Conservation (phyloP, 139 green algal genomes). For the Haematococcus sp. region DNA sequence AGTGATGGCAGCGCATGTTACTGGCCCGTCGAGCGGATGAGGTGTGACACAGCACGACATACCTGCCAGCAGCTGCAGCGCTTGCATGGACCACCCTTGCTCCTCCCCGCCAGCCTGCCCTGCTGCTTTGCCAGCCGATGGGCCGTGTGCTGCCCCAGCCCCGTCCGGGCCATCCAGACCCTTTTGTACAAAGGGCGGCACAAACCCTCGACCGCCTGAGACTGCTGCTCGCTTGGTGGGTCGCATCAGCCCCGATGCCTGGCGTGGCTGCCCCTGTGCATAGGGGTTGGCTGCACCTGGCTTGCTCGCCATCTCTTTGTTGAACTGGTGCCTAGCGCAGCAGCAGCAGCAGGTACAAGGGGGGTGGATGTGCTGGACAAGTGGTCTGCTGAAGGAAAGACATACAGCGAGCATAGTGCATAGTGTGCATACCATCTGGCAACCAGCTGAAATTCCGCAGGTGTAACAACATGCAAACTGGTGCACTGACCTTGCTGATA, state of each 20-base stretch:
- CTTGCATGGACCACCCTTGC: slow-evolving; percentile 45
- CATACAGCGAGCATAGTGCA: too few relatives aligned
- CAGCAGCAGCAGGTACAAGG: too few relatives aligned
- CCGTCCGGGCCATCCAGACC: slow-evolving; percentile 24
- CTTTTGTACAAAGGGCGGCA: slow-evolving; percentile 67
- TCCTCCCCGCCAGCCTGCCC: slow-evolving; percentile 33
- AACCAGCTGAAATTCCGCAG: too few relatives aligned
- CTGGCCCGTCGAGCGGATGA: neutral
- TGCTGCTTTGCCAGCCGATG: neutral
- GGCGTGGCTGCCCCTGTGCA: neutral
- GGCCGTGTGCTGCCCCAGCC: neutral
- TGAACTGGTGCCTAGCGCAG: slow-evolving; percentile 15
- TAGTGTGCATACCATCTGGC: too few relatives aligned
- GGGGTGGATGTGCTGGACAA: too few relatives aligned
- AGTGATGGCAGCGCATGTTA: neutral
- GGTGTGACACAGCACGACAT: neutral
- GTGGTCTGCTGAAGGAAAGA: too few relatives aligned
- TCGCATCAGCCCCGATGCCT: slow-evolving; percentile 3
- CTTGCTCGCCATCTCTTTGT: slow-evolving; percentile 43
- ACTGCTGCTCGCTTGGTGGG: slow-evolving; percentile 6
- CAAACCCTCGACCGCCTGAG: slow-evolving; percentile 44
- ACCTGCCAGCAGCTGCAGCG: slow-evolving; percentile 66
- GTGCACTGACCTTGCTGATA: too few relatives aligned
- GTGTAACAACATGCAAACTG: too few relatives aligned
- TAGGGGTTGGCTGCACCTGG: slow-evolving; percentile 21